Conservation (phyloP, 2,329 filamentous ascomycete species). For the Fusarium agapanthi region DNA sequence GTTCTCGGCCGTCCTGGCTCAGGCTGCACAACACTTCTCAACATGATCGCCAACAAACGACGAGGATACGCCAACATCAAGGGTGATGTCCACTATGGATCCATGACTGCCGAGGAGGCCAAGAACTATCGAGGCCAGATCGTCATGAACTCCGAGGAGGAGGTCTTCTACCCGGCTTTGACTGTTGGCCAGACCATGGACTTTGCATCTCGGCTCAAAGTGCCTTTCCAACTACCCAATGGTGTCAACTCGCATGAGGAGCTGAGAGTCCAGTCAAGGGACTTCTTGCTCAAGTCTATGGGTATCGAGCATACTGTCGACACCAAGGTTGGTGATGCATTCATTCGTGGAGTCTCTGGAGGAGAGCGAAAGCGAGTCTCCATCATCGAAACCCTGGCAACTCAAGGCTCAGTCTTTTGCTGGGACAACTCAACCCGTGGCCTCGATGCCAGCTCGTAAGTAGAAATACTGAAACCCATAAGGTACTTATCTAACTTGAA, state of each 20-base stretch:
- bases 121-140: conserved; percentile 66
- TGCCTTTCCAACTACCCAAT: conserved; percentile 58
- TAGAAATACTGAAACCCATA: not conserved
- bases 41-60: conserved; percentile 72
- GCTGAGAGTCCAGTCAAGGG: conserved; percentile 55
- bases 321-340: conserved; percentile 75
- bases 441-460: conserved; percentile 68
- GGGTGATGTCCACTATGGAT: conserved; percentile 67
- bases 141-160: conserved; percentile 77
- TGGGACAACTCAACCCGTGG: conserved; percentile 76
- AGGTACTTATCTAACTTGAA: not conserved
- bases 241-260: conserved; percentile 54
- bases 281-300: conserved; percentile 67
- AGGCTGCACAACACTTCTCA: conserved; percentile 77
- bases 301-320: conserved; percentile 66
- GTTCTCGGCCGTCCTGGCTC: conserved; percentile 74
- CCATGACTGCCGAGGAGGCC: conserved; percentile 56
- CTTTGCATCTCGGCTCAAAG: conserved; percentile 72
- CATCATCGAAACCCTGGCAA: conserved; percentile 71
- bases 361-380: conserved; percentile 76
- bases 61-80: conserved; percentile 65
- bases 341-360: conserved; percentile 71
- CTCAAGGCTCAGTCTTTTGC: conserved; percentile 66
- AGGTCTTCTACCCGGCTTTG: conserved; percentile 70
- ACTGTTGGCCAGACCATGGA: conserved; percentile 76